Percentiles rank a stretch among this genome's conserved stretches.
These are phyloP conservation scores for Zygnema cylindricum DNA, from an alignment of 139 green algal species.

Conservation along the genomic window DNA sequence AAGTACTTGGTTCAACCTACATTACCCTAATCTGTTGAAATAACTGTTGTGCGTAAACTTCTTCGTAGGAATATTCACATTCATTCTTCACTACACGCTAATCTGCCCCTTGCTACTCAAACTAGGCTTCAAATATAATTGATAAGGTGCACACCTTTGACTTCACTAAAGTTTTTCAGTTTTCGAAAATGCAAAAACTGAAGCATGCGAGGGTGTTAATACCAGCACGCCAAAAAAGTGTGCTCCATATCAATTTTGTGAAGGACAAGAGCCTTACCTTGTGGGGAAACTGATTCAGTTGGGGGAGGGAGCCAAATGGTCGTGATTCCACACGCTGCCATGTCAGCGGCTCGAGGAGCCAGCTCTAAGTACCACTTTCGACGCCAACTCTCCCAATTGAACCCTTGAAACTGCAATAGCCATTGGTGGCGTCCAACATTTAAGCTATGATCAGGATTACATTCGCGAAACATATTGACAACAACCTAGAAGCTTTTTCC, in stretches of 20 bases:
- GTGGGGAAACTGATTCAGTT: slow-evolving; percentile 57
- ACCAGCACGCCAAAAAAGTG: not conserved
- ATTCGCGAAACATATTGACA: not conserved
- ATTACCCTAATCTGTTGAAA: too few relatives aligned
- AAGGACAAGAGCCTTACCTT: slow-evolving; percentile 42
- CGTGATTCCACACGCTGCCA: slow-evolving; percentile 56
- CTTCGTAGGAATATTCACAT: too few relatives aligned
- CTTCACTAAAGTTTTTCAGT: too few relatives aligned
- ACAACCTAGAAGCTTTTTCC: not conserved
- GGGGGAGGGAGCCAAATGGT: slow-evolving; percentile 67
- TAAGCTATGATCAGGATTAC: too few relatives aligned
- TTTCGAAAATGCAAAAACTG: too few relatives aligned
- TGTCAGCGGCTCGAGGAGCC: slow-evolving; percentile 28
- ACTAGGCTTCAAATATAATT: too few relatives aligned
- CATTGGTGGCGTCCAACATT: too few relatives aligned
- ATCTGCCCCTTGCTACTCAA: too few relatives aligned
- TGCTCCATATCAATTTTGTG: not conserved
- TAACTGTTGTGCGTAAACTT: too few relatives aligned
- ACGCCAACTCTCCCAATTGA: slow-evolving; percentile 63
- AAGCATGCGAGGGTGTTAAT: not conserved
- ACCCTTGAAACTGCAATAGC: slow-evolving; percentile 57
- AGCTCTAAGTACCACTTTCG: slow-evolving; percentile 61
- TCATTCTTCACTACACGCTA: too few relatives aligned
- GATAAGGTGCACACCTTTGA: too few relatives aligned
- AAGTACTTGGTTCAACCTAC: too few relatives aligned